phyloP scores from a whole-genome alignment of 164 flowering plant species.

The Chloranthus sessilifolius region DNA sequence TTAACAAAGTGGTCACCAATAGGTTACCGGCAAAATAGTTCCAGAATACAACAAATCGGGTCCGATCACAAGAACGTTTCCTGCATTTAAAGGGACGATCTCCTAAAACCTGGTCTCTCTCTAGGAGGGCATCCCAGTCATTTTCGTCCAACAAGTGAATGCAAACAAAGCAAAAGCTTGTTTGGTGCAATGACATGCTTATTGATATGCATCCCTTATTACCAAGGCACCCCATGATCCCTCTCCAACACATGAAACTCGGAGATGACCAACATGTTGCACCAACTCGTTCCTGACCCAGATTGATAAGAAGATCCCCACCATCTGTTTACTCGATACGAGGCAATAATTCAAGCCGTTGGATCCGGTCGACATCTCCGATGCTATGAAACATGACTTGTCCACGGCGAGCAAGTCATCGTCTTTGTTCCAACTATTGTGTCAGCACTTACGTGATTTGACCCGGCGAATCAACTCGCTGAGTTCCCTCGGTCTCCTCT shows the following conservation, averaged over 20 bases:
- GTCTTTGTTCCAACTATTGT: too few species aligned
- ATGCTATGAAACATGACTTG: constrained; percentile 11
- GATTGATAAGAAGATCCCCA: constrained; percentile 76
- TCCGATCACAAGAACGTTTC: too few species aligned
- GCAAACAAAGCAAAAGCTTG: constrained; percentile 6
- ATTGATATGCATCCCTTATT: constrained; percentile 32
- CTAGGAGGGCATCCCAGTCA: too few species aligned
- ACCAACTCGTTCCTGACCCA: constrained; percentile 78
- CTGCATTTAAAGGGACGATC: too few species aligned
- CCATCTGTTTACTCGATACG: constrained; percentile 89
- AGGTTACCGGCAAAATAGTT: too few species aligned
- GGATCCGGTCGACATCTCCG: constrained; percentile 18
- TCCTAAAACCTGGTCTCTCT: too few species aligned
- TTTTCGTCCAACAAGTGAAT: too few species aligned
- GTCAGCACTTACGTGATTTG: too few species aligned
- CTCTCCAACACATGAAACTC: constrained; percentile 63
- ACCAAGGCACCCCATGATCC: constrained; percentile 87
- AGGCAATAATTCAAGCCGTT: constrained; percentile 41
- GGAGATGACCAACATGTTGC: constrained; percentile 70
- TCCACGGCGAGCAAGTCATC: constrained; percentile 26
- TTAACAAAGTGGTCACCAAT: too few species aligned
- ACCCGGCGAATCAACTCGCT: constrained; percentile 6
- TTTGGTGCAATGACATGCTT: constrained; percentile 6
- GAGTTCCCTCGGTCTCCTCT: constrained; percentile 28
- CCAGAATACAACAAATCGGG: too few species aligned